Percentiles rank a stretch among this genome's conserved stretches.
Conservation (phyloP, 2,329 filamentous ascomycete species). For the Fusarium keratoplasticum region DNA sequence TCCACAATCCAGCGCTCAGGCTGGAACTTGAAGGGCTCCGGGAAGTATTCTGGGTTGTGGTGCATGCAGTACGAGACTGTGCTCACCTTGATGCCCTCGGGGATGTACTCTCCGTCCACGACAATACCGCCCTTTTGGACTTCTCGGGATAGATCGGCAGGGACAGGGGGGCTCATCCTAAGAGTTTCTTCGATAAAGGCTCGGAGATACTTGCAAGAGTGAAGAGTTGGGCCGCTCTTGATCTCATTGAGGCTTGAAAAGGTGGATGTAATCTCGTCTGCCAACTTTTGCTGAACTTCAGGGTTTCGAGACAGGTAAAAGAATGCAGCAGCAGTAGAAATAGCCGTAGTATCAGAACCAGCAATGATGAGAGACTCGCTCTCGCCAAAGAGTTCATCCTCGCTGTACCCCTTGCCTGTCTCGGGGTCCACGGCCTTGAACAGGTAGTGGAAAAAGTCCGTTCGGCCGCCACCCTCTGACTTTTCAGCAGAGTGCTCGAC, state of each 20-base stretch:
- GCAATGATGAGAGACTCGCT: conserved; percentile 40
- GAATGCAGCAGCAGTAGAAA: conserved; percentile 26
- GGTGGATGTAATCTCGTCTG: conserved; percentile 12
- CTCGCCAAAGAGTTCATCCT: conserved; percentile 40
- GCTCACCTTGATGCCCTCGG: conserved; percentile 28
- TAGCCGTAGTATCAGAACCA: conserved; percentile 36
- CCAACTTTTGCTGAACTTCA: conserved; percentile 15
- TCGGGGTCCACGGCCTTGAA: conserved; percentile 35
- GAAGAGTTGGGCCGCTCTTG: conserved; percentile 8
- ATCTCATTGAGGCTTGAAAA: conserved; percentile 25
- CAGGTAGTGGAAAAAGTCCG: conserved; percentile 43
- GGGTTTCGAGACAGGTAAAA: conserved; percentile 35
- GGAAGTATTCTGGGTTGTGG: conserved; percentile 23
- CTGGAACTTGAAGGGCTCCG: conserved; percentile 24
- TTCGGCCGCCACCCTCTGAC: conserved; percentile 19
- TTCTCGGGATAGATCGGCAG: conserved; percentile 30
- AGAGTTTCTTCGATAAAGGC: conserved; percentile 42
- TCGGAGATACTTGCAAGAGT: conserved; percentile 39
- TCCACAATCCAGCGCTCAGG: conserved; percentile 34
- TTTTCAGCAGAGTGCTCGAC: conserved; percentile 1
- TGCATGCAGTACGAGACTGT: conserved; percentile 23
- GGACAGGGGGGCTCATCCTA: conserved; percentile 37
- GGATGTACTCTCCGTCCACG: conserved; percentile 27
- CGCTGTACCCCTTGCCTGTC: conserved; percentile 40
- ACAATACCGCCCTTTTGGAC: conserved; percentile 27